Conservation (phyloP, 306 rosid species). For the Gillenia trifoliata region DNA sequence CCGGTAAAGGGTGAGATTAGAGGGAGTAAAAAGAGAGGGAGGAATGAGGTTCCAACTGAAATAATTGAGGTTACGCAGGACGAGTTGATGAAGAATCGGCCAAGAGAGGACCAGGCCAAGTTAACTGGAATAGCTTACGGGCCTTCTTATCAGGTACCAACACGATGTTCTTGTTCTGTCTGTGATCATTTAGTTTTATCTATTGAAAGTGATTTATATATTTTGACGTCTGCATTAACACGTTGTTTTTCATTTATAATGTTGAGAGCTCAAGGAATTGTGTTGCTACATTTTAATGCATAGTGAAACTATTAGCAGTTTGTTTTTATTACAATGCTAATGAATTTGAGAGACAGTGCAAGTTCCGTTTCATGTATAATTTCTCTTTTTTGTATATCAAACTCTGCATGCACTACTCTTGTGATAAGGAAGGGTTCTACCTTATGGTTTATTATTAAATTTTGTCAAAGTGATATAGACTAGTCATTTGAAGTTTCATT, state of each 20-base stretch:
- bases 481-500: neutral
- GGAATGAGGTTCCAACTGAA: constrained; percentile 65
- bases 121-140: constrained; percentile 86
- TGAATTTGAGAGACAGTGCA: neutral
- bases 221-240: neutral
- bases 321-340: neutral
- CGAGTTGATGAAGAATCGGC: constrained; percentile 86
- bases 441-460: neutral
- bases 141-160: constrained; percentile 77
- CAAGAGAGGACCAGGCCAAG: constrained; percentile 86
- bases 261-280: neutral
- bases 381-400: neutral
- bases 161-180: constrained; percentile 1
- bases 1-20: constrained; percentile 23
- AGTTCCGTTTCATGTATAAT: neutral
- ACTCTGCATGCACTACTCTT: neutral
- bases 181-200: neutral
- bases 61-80: constrained; percentile 90
- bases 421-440: neutral
- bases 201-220: neutral
- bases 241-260: neutral
- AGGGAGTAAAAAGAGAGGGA: constrained; percentile 62
- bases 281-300: neutral
- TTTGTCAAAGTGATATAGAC: neutral
- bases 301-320: neutral